Evolutionary conservation across 495 filamentous ascomycete species (phyloP), one percentile per base, ranked within the genome.

Genomic region (Pyrenopolyporus hunteri): DNA sequence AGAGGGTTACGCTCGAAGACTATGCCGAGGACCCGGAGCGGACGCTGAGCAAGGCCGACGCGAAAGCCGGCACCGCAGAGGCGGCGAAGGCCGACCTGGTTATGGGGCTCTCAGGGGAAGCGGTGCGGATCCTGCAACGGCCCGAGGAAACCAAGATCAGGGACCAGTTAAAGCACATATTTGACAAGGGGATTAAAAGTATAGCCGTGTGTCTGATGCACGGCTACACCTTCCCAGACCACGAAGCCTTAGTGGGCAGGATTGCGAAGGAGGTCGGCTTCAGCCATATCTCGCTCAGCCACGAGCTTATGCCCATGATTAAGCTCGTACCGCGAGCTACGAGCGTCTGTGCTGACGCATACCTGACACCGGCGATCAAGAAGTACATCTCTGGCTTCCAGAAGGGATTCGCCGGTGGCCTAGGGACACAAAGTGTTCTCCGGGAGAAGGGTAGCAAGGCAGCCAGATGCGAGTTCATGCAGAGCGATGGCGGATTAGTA

Each of bases 361-460:
- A 98, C 70, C 82, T 98, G 4, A 98, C 94, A 1, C 94, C 94
- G 0, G 90, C 92, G 7, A 98, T 98, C 67, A 92, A 92, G 71
- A 92, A 93, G 71, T 98, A 98, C 71, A 95, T 98, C 64, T 81
- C 86, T 23, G 93, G 93, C 2, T 98, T 98, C 63, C 86, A 89
- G 46, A 80, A 80, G 40, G 88, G 89, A 0, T 92, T 93, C 64
- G 80, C 79, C 23, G 87, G 89, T 11, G 88, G 87, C 0, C 71
- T 92, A 2, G 89, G 88, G 6, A 81, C 83, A 4, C 79, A 83
- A 48, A 89, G 86, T 33, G 85, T 94, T 6, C 83, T 83, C 57
- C 70, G 75, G 2, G 76, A 81, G 39, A 65, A 68, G 25, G 89
- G 86, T 0, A 72, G 74, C 14, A 83, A 77, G 51, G 84, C 81